Percentiles rank a stretch among this genome's conserved stretches.
Conservation (phyloP, 441 rosid genomes). For the Croton setiger region DNA sequence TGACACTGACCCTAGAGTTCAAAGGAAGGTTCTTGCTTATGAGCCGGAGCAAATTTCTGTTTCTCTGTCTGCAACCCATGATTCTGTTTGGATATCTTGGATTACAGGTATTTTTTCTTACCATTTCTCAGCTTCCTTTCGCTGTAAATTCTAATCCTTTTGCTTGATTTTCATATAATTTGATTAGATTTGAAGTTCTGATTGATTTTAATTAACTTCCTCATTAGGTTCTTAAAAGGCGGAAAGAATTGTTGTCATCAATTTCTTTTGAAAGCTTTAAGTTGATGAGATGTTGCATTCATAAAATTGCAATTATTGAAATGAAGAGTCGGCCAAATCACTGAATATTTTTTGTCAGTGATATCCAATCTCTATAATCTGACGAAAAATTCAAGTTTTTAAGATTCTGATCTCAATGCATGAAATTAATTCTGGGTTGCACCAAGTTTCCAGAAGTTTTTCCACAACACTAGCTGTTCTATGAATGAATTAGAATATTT, state of each 20-base stretch:
- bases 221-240: not conserved
- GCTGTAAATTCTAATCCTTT: not conserved
- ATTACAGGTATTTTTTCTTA: constrained; percentile 52
- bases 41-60: constrained; percentile 79
- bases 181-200: not conserved
- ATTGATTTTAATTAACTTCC: not conserved
- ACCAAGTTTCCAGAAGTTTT: not conserved
- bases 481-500: not conserved
- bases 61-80: constrained; percentile 54
- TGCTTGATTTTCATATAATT: not conserved
- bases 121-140: not conserved
- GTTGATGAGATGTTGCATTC: not conserved
- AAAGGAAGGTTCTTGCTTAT: constrained; percentile 33
- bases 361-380: not conserved
- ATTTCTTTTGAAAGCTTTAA: not conserved
- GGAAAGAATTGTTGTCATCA: not conserved
- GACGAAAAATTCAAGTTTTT: not conserved
- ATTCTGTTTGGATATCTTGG: constrained; percentile 87
- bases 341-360: not conserved
- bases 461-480: not conserved
- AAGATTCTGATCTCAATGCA: not conserved
- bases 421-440: not conserved
- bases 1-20: constrained; percentile 48
- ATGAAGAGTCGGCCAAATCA: not conserved
- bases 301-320: not conserved